These are phyloP conservation scores for Pythium rishiriense DNA, from an alignment of 352 stramenopile genomes.

Conservation along the genomic window DNA sequence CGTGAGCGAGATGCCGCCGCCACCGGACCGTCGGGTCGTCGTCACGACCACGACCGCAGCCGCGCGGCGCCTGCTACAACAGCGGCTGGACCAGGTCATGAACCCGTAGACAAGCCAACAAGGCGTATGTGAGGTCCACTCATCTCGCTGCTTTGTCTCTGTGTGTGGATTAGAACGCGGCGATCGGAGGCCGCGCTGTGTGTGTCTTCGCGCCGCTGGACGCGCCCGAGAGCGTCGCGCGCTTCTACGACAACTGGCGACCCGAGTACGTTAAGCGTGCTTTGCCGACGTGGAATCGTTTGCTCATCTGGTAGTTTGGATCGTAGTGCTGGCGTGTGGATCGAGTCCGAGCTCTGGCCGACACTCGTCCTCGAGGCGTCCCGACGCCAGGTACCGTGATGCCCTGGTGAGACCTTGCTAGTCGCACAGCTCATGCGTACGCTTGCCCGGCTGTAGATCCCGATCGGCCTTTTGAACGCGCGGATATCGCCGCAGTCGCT, in stretches of 20 bases:
- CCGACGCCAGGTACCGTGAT: slow-evolving; percentile 31
- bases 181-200: slow-evolving; percentile 27
- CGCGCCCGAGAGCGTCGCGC: slow-evolving; percentile 42
- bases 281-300: not conserved
- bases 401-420: not conserved
- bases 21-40: slow-evolving; percentile 36
- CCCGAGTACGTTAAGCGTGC: slow-evolving; percentile 39
- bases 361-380: slow-evolving; percentile 60
- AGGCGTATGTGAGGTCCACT: no score
- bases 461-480: slow-evolving; percentile 64
- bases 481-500: slow-evolving; percentile 60
- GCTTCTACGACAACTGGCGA: slow-evolving; percentile 66
- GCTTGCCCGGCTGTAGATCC: slow-evolving; percentile 30
- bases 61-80: slow-evolving; percentile 45
- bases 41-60: slow-evolving; percentile 71
- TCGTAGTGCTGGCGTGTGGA: slow-evolving; percentile 59
- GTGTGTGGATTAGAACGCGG: slow-evolving; percentile 6
- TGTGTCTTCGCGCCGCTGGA: slow-evolving; percentile 77
- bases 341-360: slow-evolving; percentile 85
- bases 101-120: no score
- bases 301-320: no score
- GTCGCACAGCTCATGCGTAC: no score
- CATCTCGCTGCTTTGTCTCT: not conserved
- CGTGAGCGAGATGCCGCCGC: slow-evolving; percentile 12
- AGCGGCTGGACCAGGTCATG: slow-evolving; percentile 25